Base-by-base conservation (phyloP, 805 yeast genomes). In the Starmerella potacharoeniae region DNA sequence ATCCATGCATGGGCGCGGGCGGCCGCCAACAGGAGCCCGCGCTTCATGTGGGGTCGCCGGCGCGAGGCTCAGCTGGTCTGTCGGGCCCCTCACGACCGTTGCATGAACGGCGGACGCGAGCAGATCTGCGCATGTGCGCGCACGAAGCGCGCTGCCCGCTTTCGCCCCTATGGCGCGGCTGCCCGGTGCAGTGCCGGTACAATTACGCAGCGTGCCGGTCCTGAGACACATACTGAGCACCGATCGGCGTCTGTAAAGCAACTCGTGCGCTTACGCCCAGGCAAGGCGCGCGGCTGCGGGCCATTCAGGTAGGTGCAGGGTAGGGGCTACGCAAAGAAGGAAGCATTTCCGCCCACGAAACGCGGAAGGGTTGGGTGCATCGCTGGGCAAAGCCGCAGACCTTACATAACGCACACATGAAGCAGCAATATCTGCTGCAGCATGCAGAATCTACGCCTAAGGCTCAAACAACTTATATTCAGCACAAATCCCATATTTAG, bases 341-440 rank as follows among this genome's bases (percentile, higher is more conserved):
- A 9, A 9, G 41, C 41, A 37, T 37, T 40, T 8, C 13, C n/a
- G 43, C 43, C 43, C 43, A 40, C 29, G 6, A 40, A 7, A 40
- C 43, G 22, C 29, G 29, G 29, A 22, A 40, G 28, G 29, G 43
- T 40, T n/a, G 11, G n/a, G 29, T 8, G 29, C 43, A 3, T 40
- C 28, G 8, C 48, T 44, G 48, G 28, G 36, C 48, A n/a, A 31
- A 44, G 37, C 48, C 35, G 36, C 48, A 30, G 13, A 5, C 22
- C 11, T 44, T 44, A 44, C 36, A 30, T 30, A 31, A 44, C 36
- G 22, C 48, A 29, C 16, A 28, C 43, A 29, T 42, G 45, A 44
- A 44, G 48, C 48, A 44, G 48, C 48, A 44, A 44, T 17, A 31
- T 30, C 11, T 44, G 16, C 46, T 43, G 48, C 48, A 44, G 48